These are phyloP conservation scores for Clonostachys solani DNA, from an alignment of 2,329 filamentous ascomycete genomes.

Conservation along the genomic window DNA sequence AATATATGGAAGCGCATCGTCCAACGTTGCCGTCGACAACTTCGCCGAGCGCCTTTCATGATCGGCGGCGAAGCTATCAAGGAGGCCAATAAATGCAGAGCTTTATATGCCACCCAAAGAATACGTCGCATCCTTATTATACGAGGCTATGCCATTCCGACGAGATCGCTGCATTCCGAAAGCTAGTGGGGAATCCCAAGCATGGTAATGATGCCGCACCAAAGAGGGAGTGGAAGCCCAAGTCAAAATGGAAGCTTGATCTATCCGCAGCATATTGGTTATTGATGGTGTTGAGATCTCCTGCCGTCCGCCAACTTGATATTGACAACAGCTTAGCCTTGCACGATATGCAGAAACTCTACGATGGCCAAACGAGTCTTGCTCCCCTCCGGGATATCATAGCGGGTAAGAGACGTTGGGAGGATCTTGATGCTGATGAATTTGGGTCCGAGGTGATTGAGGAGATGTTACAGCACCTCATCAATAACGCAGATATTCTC, in stretches of 20 bases:
- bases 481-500: background rate
- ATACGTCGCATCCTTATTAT: background rate
- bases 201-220: background rate
- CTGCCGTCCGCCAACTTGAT: background rate
- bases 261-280: conserved; percentile 3
- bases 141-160: background rate
- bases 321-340: background rate
- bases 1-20: conserved; percentile 7
- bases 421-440: no score
- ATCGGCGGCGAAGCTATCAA: background rate
- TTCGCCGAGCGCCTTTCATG: conserved; percentile 5
- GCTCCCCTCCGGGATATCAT: background rate
- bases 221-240: background rate
- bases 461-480: background rate
- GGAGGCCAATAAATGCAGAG: background rate
- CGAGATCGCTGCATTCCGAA: background rate
- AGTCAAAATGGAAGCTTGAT: conserved; percentile 1
- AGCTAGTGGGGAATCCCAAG: background rate
- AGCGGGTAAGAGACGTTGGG: no score
- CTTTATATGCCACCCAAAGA: background rate
- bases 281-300: background rate
- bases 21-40: conserved; percentile 8
- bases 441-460: background rate
- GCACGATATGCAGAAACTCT: background rate
- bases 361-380: background rate